A percentile compares a stretch with the other conserved stretches of the same genome.
These are phyloP conservation scores for Setaria italica DNA, from an alignment of 202 grass and related monocot species.

Conservation along the genomic window DNA sequence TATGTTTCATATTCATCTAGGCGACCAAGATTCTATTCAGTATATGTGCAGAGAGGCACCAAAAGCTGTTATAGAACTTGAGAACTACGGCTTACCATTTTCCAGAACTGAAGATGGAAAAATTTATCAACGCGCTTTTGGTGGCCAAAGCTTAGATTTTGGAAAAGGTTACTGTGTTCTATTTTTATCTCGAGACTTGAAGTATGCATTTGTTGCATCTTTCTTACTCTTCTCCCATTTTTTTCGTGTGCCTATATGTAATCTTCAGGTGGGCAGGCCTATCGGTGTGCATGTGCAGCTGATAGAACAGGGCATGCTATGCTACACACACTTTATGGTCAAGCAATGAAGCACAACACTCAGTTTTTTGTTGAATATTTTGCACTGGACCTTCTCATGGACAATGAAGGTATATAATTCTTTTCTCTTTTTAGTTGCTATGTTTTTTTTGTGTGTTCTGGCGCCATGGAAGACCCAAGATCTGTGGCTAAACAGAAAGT, in stretches of 20 bases:
- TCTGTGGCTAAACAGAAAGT: not conserved
- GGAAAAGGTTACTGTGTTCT: constrained; percentile 74
- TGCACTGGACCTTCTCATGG: constrained; percentile 85
- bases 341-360: constrained; percentile 99
- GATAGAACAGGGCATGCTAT: constrained; percentile 98
- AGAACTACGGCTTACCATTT: constrained; percentile 98
- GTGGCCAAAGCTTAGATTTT: constrained; percentile 98
- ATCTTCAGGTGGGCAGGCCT: constrained; percentile 92
- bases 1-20: constrained; percentile 45
- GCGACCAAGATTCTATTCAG: constrained; percentile 96
- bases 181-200: constrained; percentile 50
- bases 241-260: constrained; percentile 8
- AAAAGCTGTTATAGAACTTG: constrained; percentile 98
- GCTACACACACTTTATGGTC: constrained; percentile 95
- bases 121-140: constrained; percentile 97
- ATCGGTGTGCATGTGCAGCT: constrained; percentile 95
- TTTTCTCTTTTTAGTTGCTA: constrained; percentile 46
- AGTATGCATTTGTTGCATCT: constrained; percentile 54
- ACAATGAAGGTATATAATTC: constrained; percentile 63
- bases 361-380: constrained; percentile 99
- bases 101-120: constrained; percentile 98
- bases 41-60: constrained; percentile 99
- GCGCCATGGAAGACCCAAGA: not conserved
- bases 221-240: constrained; percentile 45
- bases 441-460: constrained; percentile 31